Conservation (phyloP, 345 rosid genomes). For the Populus pruinosa region DNA sequence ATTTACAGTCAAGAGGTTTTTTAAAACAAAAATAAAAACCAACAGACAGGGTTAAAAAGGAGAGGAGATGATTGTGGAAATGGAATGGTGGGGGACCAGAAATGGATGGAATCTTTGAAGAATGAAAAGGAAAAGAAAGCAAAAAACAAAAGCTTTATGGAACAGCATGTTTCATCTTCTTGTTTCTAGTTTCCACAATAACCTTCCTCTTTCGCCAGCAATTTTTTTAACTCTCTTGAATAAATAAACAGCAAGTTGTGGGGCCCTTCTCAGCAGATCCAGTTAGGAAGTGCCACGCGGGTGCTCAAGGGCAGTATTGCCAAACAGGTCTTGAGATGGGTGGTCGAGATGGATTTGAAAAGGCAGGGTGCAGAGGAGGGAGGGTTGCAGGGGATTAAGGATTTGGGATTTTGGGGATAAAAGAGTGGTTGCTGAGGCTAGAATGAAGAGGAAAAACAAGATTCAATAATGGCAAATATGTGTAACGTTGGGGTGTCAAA, state of each 20-base stretch:
- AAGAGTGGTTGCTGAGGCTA: not conserved
- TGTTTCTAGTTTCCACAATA: not conserved
- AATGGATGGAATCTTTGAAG: slow-evolving; percentile 45
- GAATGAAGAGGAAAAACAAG: too few species aligned
- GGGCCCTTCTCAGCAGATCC: not conserved
- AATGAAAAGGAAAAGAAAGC: not conserved
- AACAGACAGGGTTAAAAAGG: slow-evolving; percentile 9
- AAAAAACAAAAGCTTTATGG: not conserved
- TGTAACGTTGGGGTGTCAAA: slow-evolving; percentile 21
- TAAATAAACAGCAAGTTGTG: not conserved
- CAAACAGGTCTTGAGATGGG: not conserved
- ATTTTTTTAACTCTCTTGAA: slow-evolving; percentile 2
- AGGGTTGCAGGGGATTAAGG: not conserved
- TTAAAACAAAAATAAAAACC: not conserved
- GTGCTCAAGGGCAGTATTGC: not conserved
- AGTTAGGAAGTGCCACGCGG: slow-evolving; percentile 6
- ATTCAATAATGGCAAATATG: slow-evolving; percentile 13
- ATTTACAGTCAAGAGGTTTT: not conserved
- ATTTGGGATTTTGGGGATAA: not conserved
- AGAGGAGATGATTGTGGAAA: slow-evolving; percentile 20
- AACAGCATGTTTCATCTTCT: not conserved
- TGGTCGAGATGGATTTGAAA: not conserved
- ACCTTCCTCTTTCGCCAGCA: not conserved
- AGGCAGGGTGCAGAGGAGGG: not conserved
- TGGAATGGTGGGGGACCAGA: slow-evolving; percentile 22